Base-by-base conservation (phyloP, 495 filamentous ascomycete species). In the Annulohypoxylon moriforme region DNA sequence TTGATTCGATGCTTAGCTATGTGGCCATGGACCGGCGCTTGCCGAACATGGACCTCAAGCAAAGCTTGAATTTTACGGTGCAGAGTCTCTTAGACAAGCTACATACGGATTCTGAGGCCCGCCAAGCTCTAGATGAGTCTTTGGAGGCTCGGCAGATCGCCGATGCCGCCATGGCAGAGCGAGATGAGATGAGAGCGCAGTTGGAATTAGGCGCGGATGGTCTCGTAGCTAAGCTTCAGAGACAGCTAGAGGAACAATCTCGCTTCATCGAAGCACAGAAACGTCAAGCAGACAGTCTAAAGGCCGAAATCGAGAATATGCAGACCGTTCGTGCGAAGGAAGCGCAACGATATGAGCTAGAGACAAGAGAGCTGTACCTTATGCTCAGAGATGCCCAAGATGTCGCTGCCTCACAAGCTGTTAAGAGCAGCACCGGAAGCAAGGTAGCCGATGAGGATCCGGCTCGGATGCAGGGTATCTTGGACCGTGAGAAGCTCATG, bases 311-410 rank as follows among this genome's bases (percentile, higher is more conserved):
- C 52, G 92, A 93, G 7, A 95, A 93, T 72, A 80, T 97, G 42
- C 94, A 97, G 74, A 87, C 91, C 50, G 82, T 97, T 14, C 89
- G 97, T 60, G 93, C 93, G 13, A 93, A 96, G 77, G 96, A 99
- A 73, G 85, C 97, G 55, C 96, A 99, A 78, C 89, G 95, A 49
- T 96, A 97, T 75, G 96, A 99, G 79, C 79, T 99, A 25, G 96
- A 99, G 78, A 98, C 96, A 0, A 87, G 96, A 74, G 96, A 99
- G 81, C 83, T 99, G 10, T 99, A 98, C 81, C 90, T 99, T 40
- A 99, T 99, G 96, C 91, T 99, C 56, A 89, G 96, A 60, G 96
- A 99, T 81, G 96, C 96, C 29, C 96, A 99, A 79, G 96, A 99
- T 78, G 92, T 96, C 68, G 95, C 96, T 40, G 94, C 92, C 14